Conservation (phyloP, 2,329 filamentous ascomycete genomes). For the Dendrostoma leiphaemia region DNA sequence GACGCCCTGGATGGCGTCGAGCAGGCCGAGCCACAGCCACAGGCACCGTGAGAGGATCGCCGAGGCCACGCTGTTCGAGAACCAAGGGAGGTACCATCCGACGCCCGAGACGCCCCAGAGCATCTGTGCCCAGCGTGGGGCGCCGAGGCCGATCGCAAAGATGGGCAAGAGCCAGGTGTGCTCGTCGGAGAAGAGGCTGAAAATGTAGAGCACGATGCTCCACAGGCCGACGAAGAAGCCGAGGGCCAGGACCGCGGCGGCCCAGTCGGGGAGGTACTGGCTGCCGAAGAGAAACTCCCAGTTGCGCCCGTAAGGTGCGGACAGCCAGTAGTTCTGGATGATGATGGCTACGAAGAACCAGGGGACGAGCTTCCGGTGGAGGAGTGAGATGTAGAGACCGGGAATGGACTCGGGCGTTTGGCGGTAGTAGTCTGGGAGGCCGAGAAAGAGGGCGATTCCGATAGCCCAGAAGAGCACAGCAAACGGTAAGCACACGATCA, state of each 20-base stretch:
- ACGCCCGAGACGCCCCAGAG: slow-evolving; percentile 63
- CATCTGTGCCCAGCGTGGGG: slow-evolving; percentile 66
- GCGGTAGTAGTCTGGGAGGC: slow-evolving; percentile 67
- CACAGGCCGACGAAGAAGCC: slow-evolving; percentile 56
- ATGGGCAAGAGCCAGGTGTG: slow-evolving; percentile 68
- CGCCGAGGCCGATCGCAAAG: slow-evolving; percentile 64
- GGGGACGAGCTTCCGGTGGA: slow-evolving; percentile 63
- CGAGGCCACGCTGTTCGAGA: slow-evolving; percentile 48
- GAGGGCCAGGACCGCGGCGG: slow-evolving; percentile 54
- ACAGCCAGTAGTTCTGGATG: slow-evolving; percentile 67
- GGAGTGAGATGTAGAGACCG: slow-evolving; percentile 62
- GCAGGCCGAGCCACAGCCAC: slow-evolving; percentile 67
- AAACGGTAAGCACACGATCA: slow-evolving; percentile 56
- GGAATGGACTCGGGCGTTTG: slow-evolving; percentile 62
- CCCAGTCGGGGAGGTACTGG: slow-evolving; percentile 54
- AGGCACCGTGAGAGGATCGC: slow-evolving; percentile 56
- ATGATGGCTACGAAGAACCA: slow-evolving; percentile 67
- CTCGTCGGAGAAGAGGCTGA: slow-evolving; percentile 54
- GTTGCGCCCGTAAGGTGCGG: slow-evolving; percentile 64
- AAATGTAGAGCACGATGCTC: slow-evolving; percentile 48
- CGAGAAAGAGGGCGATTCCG: slow-evolving; percentile 54
- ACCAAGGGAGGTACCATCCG: slow-evolving; percentile 63
- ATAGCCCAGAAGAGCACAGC: slow-evolving; percentile 56
- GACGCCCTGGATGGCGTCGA: slow-evolving; percentile 64
- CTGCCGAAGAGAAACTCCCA: slow-evolving; percentile 64